Base-by-base conservation (phyloP, 495 filamentous ascomycete genomes). In the Penicillium robsamsonii region DNA sequence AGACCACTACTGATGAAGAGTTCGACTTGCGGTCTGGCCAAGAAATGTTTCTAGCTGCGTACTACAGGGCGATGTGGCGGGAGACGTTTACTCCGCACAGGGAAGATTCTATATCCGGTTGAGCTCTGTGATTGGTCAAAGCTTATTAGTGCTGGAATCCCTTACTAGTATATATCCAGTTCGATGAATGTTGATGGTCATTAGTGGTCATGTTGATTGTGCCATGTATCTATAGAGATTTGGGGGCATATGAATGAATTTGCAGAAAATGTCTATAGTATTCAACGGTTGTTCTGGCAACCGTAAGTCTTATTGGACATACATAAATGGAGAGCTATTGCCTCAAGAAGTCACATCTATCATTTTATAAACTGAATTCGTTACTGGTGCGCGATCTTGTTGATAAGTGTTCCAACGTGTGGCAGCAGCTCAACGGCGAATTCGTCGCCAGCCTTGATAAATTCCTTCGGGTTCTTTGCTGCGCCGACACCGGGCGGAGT, bases 401-500 rank as follows among this genome's bases (percentile, higher is more conserved):
- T 73, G 48, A 77, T 70, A 48, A 75, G 60, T 0, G 74, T 77
- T 20, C 73, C 74, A 9, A 77, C 66, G 58, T 72, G 61, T 11
- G 74, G 74, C 20, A 72, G 67, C 55, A 85, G 68, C 65, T 81
- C 71, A 8, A 87, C 83, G 50, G 80, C 76, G 9, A 87, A 84
- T 48, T 83, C 78, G 63, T 86, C 84, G 0, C 80, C 83, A 38
- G 79, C 70, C 66, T 81, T 81, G 57, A 87, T 63, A 45, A 75
- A 84, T 48, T 79, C 74, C 65, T 78, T 73, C 12, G 76, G 75
- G 42, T 80, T 82, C 76, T 80, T 84, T 31, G 79, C 79, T 11
- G 77, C 72, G 25, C 77, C 77, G 20, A 80, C 75, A 10, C 77
- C 77, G 10, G 76, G 70, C 2, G 82, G 83, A 62, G 90, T 95